Base-by-base conservation (phyloP, 2,329 filamentous ascomycete species). In the Penicillium sp. region DNA sequence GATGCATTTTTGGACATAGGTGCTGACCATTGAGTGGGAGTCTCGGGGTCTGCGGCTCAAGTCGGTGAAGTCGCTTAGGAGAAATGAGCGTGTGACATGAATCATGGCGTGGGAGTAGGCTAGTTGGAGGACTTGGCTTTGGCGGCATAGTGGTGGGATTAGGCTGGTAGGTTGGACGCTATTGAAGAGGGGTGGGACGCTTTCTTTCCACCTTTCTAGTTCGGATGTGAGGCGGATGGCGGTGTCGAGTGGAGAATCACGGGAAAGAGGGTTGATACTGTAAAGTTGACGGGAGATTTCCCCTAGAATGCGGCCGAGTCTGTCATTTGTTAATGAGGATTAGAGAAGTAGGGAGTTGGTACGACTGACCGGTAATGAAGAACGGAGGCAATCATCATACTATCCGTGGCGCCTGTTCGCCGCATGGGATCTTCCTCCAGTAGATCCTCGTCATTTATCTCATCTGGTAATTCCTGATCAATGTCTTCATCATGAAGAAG, bases 401-500 rank as follows among this genome's bases (percentile, higher is more conserved):
- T 69, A 51, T 75, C 72, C 3, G 71, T 65, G 9, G 72, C 66
- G 3, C 75, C 70, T 46, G 67, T 68, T 22, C 73, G 67, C 3
- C 71, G 56, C 1, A 63, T 59, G 8, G 76, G 66, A 24, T 81
- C 72, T 31, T 76, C 65, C 9, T 76, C 63, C 1, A 80, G 77
- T 71, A 87, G 80, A 29, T 85, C 79, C 37, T 84, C 81, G 56
- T 87, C 84, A 54, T 85, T 83, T 44, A 85, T 76, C 52, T 76
- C 75, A 24, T 73, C 69, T 4, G 85, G 85, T n/a, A 84, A 76
- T 2, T 81, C 79, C 56, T 87, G 85, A 52, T 88, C 85, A 48
- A 87, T 84, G 50, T 88, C 84, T 33, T 87, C 83, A 45, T 88
- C 85, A 49, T 86, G 84, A 26, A 87, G 83, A 14, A 85, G 78